Base-by-base conservation (phyloP, 345 rosid genomes). In the Syzygium grande region DNA sequence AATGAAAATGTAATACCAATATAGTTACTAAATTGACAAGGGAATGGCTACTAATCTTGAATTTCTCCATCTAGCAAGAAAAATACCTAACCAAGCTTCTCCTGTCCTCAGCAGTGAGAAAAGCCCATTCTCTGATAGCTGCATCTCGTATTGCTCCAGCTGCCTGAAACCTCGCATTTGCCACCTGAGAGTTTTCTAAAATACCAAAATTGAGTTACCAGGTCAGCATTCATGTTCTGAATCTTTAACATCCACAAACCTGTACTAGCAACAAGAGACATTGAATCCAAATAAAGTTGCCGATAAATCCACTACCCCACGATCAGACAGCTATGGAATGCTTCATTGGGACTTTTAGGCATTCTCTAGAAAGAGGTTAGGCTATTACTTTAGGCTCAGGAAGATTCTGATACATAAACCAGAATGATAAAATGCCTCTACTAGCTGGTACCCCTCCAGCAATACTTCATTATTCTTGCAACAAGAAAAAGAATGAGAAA, bases 131-230 rank as follows among this genome's bases (percentile, higher is more conserved):
- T 93, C 99, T 94, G 68, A 96, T 92, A 83, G 99, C 98, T 84
- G 99, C 98, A 92, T 96, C 98, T 52, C 95, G 97, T 89, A 98
- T 94, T 86, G 98, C 98, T 61, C 97, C 97, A 89, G 97, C 98
- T 52, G 99, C 99, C 92, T 98, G 98, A 92, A 98, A 96, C 90
- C 98, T 96, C 80, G 99, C 99, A 90, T 89, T 93, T 89, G 98
- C 94, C 84, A 98, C 93, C 93, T 95, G 98, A 90, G 99, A 96
- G 90, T 98, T 96, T 89, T 96, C 99, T 98, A 92, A 38, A 73
- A 89, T 6, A 90, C 46, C 51, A 86, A 59, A 87, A 87, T 84
- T 5, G 86, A 46, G 58, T 84, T 84, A 52, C 91, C 84, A 56
- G 79, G 27, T 38, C 49, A 19, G 83, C 83, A 9, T 73, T 73